These are phyloP conservation scores for Suillus spraguei DNA, from an alignment of 768 basidiomycete genomes.

Conservation along the genomic window DNA sequence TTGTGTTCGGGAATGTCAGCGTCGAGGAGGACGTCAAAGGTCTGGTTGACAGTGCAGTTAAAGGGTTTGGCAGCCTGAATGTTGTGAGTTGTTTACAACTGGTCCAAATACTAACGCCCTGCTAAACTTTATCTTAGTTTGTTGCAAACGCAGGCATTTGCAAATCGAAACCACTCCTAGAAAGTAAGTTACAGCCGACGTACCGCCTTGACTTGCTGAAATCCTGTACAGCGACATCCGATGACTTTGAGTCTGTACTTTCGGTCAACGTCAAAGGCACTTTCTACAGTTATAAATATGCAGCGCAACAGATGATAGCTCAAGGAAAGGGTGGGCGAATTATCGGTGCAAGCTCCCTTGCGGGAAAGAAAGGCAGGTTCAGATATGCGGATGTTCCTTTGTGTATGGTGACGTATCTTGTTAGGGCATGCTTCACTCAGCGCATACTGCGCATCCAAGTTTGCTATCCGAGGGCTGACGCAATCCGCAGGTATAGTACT, in stretches of 20 bases:
- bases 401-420: neutral
- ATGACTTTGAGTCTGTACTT: slow-evolving; percentile 36
- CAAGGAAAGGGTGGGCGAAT: slow-evolving; percentile 46
- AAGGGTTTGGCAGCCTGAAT: slow-evolving; percentile 33
- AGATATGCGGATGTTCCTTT: neutral
- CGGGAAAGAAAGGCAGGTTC: slow-evolving; percentile 32
- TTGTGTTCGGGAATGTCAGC: slow-evolving; percentile 28
- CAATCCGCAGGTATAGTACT: slow-evolving; percentile 30
- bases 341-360: slow-evolving; percentile 40
- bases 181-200: slow-evolving; percentile 20
- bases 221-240: slow-evolving; percentile 29
- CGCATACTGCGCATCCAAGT: slow-evolving; percentile 42
- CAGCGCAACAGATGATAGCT: slow-evolving; percentile 45
- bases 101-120: neutral
- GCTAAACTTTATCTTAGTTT: slow-evolving; percentile 10
- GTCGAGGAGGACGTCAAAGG: slow-evolving; percentile 32
- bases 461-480: slow-evolving; percentile 45
- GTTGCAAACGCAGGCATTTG: slow-evolving; percentile 28
- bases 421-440: slow-evolving; percentile 33
- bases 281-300: slow-evolving; percentile 45
- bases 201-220: neutral
- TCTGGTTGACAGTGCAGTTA: slow-evolving; percentile 30
- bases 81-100: slow-evolving; percentile 31
- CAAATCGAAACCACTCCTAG: slow-evolving; percentile 8
- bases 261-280: slow-evolving; percentile 43